These are phyloP conservation scores for Amanita molliuscula DNA, from an alignment of 768 basidiomycete genomes.

Conservation along the genomic window DNA sequence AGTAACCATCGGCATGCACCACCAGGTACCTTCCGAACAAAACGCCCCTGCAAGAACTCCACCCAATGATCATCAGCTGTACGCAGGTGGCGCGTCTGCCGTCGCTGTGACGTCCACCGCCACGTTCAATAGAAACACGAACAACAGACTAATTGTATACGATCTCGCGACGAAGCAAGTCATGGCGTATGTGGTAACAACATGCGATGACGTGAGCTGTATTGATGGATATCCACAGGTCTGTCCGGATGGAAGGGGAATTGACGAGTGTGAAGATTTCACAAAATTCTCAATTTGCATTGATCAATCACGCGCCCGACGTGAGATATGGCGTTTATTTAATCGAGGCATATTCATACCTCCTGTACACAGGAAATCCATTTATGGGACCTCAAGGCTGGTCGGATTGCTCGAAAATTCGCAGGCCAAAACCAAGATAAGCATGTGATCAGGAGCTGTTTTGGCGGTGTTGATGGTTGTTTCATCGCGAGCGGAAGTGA, in stretches of 20 bases:
- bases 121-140: slow-evolving; percentile 27
- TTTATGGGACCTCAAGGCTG: slow-evolving; percentile 70
- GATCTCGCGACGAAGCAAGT: slow-evolving; percentile 59
- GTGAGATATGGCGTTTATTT: slow-evolving; percentile 34
- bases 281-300: slow-evolving; percentile 73
- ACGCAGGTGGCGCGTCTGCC: slow-evolving; percentile 23
- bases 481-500: slow-evolving; percentile 93
- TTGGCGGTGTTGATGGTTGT: slow-evolving; percentile 82
- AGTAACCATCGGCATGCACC: slow-evolving; percentile 72
- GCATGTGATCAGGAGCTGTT: slow-evolving; percentile 87
- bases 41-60: slow-evolving; percentile 16
- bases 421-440: slow-evolving; percentile 77
- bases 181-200: slow-evolving; percentile 46
- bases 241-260: slow-evolving; percentile 63
- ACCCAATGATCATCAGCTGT: slow-evolving; percentile 23
- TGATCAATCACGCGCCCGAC: slow-evolving; percentile 83
- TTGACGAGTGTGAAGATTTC: slow-evolving; percentile 85
- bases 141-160: slow-evolving; percentile 68
- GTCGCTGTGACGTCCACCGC: slow-evolving; percentile 20
- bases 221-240: slow-evolving; percentile 28
- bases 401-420: slow-evolving; percentile 67
- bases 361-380: slow-evolving; percentile 64
- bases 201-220: slow-evolving; percentile 3
- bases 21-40: slow-evolving; percentile 15
- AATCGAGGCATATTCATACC: slow-evolving; percentile 7